phyloP scores from a whole-genome alignment of 306 rosid species.

The Vachellia pachyceras region DNA sequence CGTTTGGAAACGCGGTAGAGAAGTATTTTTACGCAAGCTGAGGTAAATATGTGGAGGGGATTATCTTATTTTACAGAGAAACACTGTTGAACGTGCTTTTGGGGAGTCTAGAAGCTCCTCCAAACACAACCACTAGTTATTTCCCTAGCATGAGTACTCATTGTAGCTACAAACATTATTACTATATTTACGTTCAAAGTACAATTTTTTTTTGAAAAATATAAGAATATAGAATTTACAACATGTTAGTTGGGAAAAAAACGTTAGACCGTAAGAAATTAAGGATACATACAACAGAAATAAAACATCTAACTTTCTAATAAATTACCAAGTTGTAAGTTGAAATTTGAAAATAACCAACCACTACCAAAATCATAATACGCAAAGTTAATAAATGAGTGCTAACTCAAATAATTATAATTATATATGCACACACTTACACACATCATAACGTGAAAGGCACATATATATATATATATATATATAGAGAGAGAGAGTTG shows the following conservation, averaged over 20 bases:
- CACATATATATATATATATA: no score
- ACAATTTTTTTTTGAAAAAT: background rate
- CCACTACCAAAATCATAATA: background rate
- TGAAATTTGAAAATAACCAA: background rate
- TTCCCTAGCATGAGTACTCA: background rate
- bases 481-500: no score
- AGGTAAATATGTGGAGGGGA: no score
- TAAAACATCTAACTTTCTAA: background rate
- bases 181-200: background rate
- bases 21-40: no score
- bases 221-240: background rate
- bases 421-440: background rate
- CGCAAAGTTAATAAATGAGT: background rate
- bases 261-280: background rate
- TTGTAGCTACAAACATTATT: background rate
- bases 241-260: background rate
- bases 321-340: background rate
- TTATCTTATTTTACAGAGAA: no score
- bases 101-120: no score
- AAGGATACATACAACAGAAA: background rate
- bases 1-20: no score
- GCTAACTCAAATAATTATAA: background rate
- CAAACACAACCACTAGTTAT: no score
- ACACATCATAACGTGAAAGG: background rate
- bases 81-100: no score